Base-by-base conservation (phyloP, 2,329 filamentous ascomycete species). In the Gyromitra esculenta region DNA sequence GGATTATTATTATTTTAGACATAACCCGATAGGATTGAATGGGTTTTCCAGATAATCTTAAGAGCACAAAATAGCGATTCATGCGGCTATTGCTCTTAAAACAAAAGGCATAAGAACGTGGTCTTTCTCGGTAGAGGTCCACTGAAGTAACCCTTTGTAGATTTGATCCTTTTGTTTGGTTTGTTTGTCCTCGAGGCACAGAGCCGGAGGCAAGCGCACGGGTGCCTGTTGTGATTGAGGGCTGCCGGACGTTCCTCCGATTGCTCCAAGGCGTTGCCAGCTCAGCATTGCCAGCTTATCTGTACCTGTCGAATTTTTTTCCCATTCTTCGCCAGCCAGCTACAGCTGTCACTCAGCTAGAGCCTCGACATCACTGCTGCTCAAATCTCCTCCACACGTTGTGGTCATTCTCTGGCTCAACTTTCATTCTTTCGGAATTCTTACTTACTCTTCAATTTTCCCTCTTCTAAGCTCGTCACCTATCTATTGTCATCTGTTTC, bases 391-490 rank as follows among this genome's bases (percentile, higher is more conserved):
- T 31, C 25, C 25, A 31, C 25, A 31, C 25, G 25, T 31, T 31
- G 25, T 31, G 25, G 25, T 31, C 25, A 52, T 52, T 48, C 63
- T 43, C 64, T 66, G 63, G 64, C 66, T 60, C 35, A 45, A 69
- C 57, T 60, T 48, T 59, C 50, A 43, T 73, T 73, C 72, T 59
- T 39, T 69, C 65, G 15, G 41, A 48, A 73, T 60, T 65, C 48
- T 52, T 70, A 70, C 72, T 71, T 75, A 71, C 72, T 59, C 65
- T 75, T 75, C 66, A 70, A 25, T 43, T 71, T 73, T 65, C 60
- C 72, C 39, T 52, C 50, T 64, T 25, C 56, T 69, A 31, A 50
- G 65, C 48, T 73, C 43, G 25, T 74, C 64, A 64, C 72, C 31
- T 57, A 70, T 13, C 57, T 57, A 64, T 43, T 71, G 65, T 52